phyloP scores from a whole-genome alignment of 2,329 filamentous ascomycete genomes.

The Aspergillus amoenus region DNA sequence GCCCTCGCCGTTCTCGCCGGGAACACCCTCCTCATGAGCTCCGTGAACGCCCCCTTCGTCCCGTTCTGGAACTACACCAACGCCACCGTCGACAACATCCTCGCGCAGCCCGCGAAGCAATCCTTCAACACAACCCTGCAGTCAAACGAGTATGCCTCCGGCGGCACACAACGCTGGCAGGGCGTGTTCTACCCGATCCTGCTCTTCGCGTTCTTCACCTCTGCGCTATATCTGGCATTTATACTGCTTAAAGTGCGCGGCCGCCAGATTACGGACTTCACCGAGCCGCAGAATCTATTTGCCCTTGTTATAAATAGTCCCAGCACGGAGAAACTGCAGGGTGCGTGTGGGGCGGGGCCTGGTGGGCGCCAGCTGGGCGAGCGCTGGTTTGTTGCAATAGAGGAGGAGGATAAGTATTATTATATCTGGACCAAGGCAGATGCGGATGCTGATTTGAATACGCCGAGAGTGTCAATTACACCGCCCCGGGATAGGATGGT shows the following conservation, averaged over 20 bases:
- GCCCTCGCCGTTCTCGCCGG: slow-evolving; percentile 69
- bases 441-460: slow-evolving; percentile 21
- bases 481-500: slow-evolving; percentile 12
- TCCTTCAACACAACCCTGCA: slow-evolving; percentile 64
- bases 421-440: slow-evolving; percentile 45
- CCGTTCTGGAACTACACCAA: slow-evolving; percentile 54
- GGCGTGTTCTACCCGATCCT: slow-evolving; percentile 67
- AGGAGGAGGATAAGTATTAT: slow-evolving; percentile 53
- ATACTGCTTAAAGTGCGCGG: slow-evolving; percentile 54
- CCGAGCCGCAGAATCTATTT: slow-evolving; percentile 74
- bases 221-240: slow-evolving; percentile 65
- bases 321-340: slow-evolving; percentile 51
- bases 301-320: slow-evolving; percentile 67
- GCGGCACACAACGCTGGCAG: slow-evolving; percentile 62
- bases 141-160: slow-evolving; percentile 69
- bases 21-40: slow-evolving; percentile 63
- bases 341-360: slow-evolving; percentile 58
- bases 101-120: slow-evolving; percentile 53
- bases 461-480: background rate
- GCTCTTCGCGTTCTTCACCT: slow-evolving; percentile 64
- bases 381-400: slow-evolving; percentile 46
- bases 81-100: slow-evolving; percentile 23
- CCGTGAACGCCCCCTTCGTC: slow-evolving; percentile 60
- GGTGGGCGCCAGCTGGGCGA: slow-evolving; percentile 49
- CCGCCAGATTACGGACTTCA: slow-evolving; percentile 73